These are phyloP conservation scores for Rostrohypoxylon terebratum DNA, from an alignment of 495 filamentous ascomycete species.

Conservation along the genomic window DNA sequence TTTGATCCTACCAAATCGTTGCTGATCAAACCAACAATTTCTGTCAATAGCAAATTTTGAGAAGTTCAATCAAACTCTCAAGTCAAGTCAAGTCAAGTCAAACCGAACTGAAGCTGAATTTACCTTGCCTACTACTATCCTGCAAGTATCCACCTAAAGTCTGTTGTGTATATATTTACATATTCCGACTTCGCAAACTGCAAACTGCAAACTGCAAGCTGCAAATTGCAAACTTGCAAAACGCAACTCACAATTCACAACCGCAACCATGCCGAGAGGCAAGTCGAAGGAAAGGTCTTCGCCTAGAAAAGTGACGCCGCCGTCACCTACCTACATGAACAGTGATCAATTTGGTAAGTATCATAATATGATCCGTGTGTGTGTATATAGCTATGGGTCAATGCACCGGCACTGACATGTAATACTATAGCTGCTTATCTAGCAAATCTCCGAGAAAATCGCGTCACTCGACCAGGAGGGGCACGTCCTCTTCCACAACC, in stretches of 20 bases:
- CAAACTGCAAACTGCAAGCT: background rate
- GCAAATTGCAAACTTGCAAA: background rate
- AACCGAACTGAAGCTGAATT: background rate
- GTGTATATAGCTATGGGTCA: slow-evolving; percentile 41
- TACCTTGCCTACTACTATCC: background rate
- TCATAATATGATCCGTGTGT: slow-evolving; percentile 45
- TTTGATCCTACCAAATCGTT: slow-evolving; percentile 7
- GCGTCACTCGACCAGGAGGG: slow-evolving; percentile 78
- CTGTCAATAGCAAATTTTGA: slow-evolving; percentile 11
- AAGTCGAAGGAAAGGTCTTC: slow-evolving; percentile 47
- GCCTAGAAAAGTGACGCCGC: slow-evolving; percentile 73
- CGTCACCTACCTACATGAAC: slow-evolving; percentile 84
- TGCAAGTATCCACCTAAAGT: slow-evolving; percentile 8
- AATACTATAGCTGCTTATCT: slow-evolving; percentile 78
- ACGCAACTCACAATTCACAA: background rate
- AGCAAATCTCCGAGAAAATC: slow-evolving; percentile 81
- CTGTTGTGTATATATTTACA: slow-evolving; percentile 6
- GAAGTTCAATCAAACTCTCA: slow-evolving; percentile 5
- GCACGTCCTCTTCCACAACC: slow-evolving; percentile 79
- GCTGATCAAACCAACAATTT: background rate
- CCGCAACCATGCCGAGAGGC: slow-evolving; percentile 39
- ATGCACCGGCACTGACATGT: slow-evolving; percentile 46
- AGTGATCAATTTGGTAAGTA: slow-evolving; percentile 85
- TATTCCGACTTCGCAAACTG: slow-evolving; percentile 8
- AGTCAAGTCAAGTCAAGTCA: slow-evolving; percentile 15